Percentiles rank a stretch among this genome's conserved stretches.
These are phyloP conservation scores for Stromatinia cepivora DNA, from an alignment of 2,329 filamentous ascomycete species.

Conservation along the genomic window DNA sequence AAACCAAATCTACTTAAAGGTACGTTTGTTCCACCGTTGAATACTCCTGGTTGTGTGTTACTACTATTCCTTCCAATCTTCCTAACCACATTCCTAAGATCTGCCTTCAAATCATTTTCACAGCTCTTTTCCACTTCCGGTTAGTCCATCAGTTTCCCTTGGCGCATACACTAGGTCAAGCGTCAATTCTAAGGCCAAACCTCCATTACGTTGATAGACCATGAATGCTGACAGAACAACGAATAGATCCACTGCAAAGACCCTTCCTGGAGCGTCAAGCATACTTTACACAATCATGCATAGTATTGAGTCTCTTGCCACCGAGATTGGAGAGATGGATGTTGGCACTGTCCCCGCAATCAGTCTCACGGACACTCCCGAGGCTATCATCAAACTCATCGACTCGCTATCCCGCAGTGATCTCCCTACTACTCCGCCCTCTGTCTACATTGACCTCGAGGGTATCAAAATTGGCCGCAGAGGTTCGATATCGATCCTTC, in stretches of 20 bases:
- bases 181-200: neutral
- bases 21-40: neutral
- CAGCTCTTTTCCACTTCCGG: neutral
- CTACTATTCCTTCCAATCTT: neutral
- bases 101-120: neutral
- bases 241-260: neutral
- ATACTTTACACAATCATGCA: neutral
- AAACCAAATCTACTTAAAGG: neutral
- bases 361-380: constrained; percentile 10
- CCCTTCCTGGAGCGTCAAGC: neutral
- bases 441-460: constrained; percentile 49
- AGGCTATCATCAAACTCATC: constrained; percentile 15
- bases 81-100: neutral
- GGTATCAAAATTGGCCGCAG: constrained; percentile 45
- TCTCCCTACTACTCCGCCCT: constrained; percentile 36
- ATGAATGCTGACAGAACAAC: neutral
- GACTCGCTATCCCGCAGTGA: constrained; percentile 12
- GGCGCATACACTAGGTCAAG: neutral
- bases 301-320: neutral
- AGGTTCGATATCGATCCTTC: constrained; percentile 47
- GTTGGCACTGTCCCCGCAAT: neutral
- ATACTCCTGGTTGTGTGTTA: neutral
- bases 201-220: neutral
- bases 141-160: neutral
- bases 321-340: neutral